A percentile compares a stretch with the other conserved stretches of the same genome.
phyloP scores from a whole-genome alignment of 768 basidiomycete genomes.

The Suillus fuscotomentosus region DNA sequence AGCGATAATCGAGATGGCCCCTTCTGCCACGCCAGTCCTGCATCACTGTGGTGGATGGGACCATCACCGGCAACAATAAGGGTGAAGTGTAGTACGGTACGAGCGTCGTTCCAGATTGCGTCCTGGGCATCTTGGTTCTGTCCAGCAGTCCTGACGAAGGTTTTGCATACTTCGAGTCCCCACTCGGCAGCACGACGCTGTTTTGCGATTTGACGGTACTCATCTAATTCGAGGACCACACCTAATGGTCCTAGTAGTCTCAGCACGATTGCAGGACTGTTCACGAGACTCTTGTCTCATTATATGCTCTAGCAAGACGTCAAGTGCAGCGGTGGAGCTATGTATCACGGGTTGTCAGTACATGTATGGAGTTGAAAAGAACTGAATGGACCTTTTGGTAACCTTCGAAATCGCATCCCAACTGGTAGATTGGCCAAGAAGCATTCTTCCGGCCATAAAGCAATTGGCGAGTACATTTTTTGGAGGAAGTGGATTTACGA shows the following conservation, averaged over 20 bases:
- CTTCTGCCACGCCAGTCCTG: neutral
- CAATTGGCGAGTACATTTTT: slow-evolving; percentile 8
- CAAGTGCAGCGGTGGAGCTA: slow-evolving; percentile 1
- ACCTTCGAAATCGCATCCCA: slow-evolving; percentile 1
- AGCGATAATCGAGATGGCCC: neutral
- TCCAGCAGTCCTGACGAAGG: neutral
- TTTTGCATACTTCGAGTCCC: slow-evolving; percentile 3
- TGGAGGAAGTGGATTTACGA: slow-evolving; percentile 5
- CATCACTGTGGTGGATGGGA: neutral
- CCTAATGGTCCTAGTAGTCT: slow-evolving; percentile 6
- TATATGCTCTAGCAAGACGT: neutral
- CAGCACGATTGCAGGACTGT: neutral
- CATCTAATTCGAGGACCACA: slow-evolving; percentile 3
- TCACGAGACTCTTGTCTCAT: neutral
- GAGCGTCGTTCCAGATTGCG: slow-evolving; percentile 3
- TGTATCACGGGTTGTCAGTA: neutral
- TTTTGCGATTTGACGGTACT: slow-evolving; percentile 5
- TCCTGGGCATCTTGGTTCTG: neutral
- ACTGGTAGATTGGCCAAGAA: slow-evolving; percentile 2
- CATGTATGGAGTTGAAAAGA: neutral
- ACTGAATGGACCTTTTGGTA: slow-evolving; percentile 5
- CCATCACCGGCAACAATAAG: neutral
- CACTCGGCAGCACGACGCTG: neutral
- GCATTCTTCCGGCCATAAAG: slow-evolving; percentile 3
- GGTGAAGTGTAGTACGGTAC: slow-evolving; percentile 4